Evolutionary conservation across 2,329 filamentous ascomycete species (phyloP).

Genomic region (Trichoderma harzianum): DNA sequence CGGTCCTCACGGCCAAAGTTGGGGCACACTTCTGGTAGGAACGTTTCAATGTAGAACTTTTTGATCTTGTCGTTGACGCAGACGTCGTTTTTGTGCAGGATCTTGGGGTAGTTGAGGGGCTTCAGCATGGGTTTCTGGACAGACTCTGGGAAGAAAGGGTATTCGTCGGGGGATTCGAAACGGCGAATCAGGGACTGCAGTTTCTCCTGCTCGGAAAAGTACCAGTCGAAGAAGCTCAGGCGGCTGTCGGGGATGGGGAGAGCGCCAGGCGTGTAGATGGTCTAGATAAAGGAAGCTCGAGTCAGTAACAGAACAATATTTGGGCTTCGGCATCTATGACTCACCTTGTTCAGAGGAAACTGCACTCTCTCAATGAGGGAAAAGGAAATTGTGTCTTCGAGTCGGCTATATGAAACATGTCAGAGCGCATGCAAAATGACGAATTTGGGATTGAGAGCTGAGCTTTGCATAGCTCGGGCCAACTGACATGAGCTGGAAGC

Average conservation of each 20-base stretch:
- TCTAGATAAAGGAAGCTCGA: conserved; percentile 36
- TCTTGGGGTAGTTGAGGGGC: conserved; percentile 80
- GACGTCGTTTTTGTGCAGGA: conserved; percentile 84
- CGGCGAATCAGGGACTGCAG: conserved; percentile 90
- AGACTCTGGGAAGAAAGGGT: conserved; percentile 88
- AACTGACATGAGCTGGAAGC: conserved; percentile 84
- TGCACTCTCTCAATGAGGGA: conserved; percentile 97
- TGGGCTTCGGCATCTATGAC: background rate
- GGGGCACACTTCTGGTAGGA: conserved; percentile 81
- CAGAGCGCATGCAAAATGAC: conserved; percentile 7
- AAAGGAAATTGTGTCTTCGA: conserved; percentile 97
- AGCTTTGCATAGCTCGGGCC: background rate
- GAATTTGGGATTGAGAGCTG: background rate
- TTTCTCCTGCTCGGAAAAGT: conserved; percentile 83
- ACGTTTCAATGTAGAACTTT: conserved; percentile 74
- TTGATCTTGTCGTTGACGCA: conserved; percentile 89
- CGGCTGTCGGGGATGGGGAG: conserved; percentile 69
- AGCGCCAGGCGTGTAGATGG: conserved; percentile 80
- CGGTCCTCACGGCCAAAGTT: conserved; percentile 74
- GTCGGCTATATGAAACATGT: conserved; percentile 57
- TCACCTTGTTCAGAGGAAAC: conserved; percentile 75
- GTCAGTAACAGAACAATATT: background rate
- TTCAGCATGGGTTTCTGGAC: conserved; percentile 80
- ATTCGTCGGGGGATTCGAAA: conserved; percentile 94
- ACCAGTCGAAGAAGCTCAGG: conserved; percentile 90